Percentiles rank a stretch among this genome's conserved stretches.
phyloP scores from a whole-genome alignment of 345 rosid species.

The Hibiscus tridactylites region DNA sequence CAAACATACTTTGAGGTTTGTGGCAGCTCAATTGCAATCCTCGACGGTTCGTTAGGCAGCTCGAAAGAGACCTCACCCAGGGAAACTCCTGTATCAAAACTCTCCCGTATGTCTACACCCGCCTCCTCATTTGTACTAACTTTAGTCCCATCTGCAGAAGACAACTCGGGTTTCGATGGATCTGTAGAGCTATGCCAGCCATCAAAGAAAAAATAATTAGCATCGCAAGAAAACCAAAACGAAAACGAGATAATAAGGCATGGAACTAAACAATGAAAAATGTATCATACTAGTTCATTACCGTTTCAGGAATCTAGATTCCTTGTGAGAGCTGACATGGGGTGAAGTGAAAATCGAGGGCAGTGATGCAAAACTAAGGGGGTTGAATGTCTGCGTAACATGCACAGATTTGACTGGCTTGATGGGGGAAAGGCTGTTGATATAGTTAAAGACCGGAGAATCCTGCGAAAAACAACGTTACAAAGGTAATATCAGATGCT shows the following conservation, averaged over 20 bases:
- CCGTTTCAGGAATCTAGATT: slow-evolving; percentile 74
- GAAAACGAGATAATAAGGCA: not conserved
- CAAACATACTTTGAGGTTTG: slow-evolving; percentile 42
- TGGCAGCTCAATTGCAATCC: slow-evolving; percentile 41
- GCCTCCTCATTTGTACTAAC: slow-evolving; percentile 17
- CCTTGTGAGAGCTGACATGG: slow-evolving; percentile 66
- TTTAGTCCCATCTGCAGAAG: slow-evolving; percentile 28
- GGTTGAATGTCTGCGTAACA: slow-evolving; percentile 56
- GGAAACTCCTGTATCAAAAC: slow-evolving; percentile 38
- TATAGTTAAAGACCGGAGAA: slow-evolving; percentile 83
- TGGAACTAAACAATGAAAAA: slow-evolving; percentile 5
- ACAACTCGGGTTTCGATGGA: slow-evolving; percentile 30
- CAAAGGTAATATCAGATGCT: not conserved
- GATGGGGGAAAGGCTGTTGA: slow-evolving; percentile 91
- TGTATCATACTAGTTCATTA: slow-evolving; percentile 15
- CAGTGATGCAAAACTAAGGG: slow-evolving; percentile 61
- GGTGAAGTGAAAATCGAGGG: slow-evolving; percentile 92
- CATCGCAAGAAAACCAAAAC: not conserved
- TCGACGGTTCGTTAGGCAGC: slow-evolving; percentile 28
- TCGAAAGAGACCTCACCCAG: slow-evolving; percentile 41
- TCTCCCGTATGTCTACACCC: slow-evolving; percentile 26
- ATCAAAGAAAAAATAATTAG: slow-evolving; percentile 3
- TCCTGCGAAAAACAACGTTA: slow-evolving; percentile 36
- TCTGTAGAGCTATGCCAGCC: slow-evolving; percentile 44
- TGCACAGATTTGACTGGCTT: slow-evolving; percentile 61